phyloP scores from a whole-genome alignment of 345 rosid species.

The Dipteronia dyeriana region DNA sequence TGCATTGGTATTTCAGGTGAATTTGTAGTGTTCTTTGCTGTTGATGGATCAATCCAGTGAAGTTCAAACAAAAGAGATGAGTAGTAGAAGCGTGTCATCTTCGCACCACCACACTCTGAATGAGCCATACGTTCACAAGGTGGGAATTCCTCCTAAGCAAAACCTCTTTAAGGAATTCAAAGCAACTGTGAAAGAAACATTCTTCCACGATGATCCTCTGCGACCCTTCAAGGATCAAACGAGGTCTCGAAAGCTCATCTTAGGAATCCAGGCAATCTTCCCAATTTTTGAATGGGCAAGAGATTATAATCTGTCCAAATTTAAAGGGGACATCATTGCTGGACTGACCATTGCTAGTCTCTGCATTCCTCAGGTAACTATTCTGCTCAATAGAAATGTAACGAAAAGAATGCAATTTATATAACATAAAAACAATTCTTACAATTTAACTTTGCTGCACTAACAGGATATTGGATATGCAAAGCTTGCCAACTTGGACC shows the following conservation, averaged over 20 bases:
- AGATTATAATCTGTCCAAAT: slow-evolving; percentile 52
- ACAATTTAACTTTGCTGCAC: slow-evolving; percentile 3
- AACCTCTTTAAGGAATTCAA: slow-evolving; percentile 64
- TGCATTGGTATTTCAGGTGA: slow-evolving; percentile 18
- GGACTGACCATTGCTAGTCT: slow-evolving; percentile 98
- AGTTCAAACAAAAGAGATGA: slow-evolving; percentile 35
- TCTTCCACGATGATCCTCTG: slow-evolving; percentile 85
- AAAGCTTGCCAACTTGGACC: slow-evolving; percentile 77
- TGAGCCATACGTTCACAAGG: slow-evolving; percentile 59
- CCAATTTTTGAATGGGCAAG: slow-evolving; percentile 88
- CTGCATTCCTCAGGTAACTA: slow-evolving; percentile 90
- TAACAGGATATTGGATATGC: slow-evolving; percentile 92
- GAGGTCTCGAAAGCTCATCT: slow-evolving; percentile 52
- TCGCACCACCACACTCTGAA: slow-evolving; percentile 29
- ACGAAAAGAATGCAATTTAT: not conserved
- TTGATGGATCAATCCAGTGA: slow-evolving; percentile 35
- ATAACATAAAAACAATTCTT: not conserved
- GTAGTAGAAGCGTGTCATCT: slow-evolving; percentile 37
- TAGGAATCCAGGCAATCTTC: slow-evolving; percentile 73
- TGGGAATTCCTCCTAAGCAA: slow-evolving; percentile 79
- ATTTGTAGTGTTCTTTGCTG: slow-evolving; percentile 29
- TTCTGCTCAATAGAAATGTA: not conserved
- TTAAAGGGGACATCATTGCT: slow-evolving; percentile 78
- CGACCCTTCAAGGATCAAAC: slow-evolving; percentile 81
- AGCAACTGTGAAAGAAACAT: slow-evolving; percentile 69